phyloP scores from a whole-genome alignment of 192 early-diverging fungal genomes.

The Thamnidium elegans region DNA sequence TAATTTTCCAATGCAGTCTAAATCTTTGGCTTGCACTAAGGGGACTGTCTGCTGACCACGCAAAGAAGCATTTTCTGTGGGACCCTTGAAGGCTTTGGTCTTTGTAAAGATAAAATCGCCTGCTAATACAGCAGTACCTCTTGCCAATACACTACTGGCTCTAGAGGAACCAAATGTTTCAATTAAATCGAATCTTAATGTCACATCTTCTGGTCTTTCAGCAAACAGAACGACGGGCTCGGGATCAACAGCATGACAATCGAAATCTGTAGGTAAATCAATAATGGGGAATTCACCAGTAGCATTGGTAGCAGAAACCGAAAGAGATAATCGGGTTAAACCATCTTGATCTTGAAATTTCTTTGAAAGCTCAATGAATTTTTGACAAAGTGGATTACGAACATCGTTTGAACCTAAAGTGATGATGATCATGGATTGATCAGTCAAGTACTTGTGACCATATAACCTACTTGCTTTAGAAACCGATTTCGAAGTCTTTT shows the following conservation, averaged over 20 bases:
- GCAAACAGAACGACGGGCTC: constrained; percentile 60
- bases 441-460: constrained; percentile 60
- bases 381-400: constrained; percentile 35
- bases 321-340: constrained; percentile 41
- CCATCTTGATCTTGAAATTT: constrained; percentile 12
- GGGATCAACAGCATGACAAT: constrained; percentile 30
- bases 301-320: constrained; percentile 57
- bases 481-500: constrained; percentile 16
- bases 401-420: constrained; percentile 62
- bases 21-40: constrained; percentile 43
- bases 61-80: constrained; percentile 40
- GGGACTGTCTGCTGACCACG: constrained; percentile 60
- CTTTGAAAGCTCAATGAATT: constrained; percentile 47
- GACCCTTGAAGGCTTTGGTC: constrained; percentile 27
- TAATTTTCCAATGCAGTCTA: constrained; percentile 57
- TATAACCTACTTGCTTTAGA: constrained; percentile 47
- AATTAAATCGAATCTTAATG: constrained; percentile 55
- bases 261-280: constrained; percentile 51
- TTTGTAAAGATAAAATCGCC: constrained; percentile 44
- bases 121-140: constrained; percentile 54
- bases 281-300: constrained; percentile 54
- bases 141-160: constrained; percentile 45
- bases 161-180: constrained; percentile 51
- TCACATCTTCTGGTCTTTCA: constrained; percentile 43
- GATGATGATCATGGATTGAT: constrained; percentile 60